Base-by-base conservation (phyloP, 192 early-diverging fungal species). In the Lobosporangium transversale region DNA sequence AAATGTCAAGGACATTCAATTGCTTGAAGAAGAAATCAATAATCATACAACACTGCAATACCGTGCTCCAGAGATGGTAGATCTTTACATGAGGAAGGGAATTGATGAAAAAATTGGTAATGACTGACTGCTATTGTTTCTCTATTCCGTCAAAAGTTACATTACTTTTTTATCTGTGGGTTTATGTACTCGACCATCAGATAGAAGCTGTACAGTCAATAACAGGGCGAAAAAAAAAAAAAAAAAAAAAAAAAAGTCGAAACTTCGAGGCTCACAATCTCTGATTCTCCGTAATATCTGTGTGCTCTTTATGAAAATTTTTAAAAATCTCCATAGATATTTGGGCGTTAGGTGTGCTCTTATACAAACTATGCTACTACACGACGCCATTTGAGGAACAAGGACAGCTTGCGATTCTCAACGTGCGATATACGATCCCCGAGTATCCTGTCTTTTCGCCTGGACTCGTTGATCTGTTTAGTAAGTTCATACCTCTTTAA, bases 311-410 rank as follows among this genome's bases (percentile, higher is more conserved):
- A n/a, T n/a, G n/a, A n/a, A n/a, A n/a, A n/a, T n/a, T n/a, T n/a
- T n/a, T n/a, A n/a, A n/a, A n/a, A n/a, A n/a, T n/a, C n/a, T n/a
- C n/a, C n/a, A 50, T 66, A 29, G 87, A 89, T 53, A 85, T 86
- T 33, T 88, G 86, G 94, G 96, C 97, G 7, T 83, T 98, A 40
- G 97, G 97, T 20, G 93, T 98, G 36, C 81, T 98, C 27, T 73
- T 98, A 21, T 98, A 96, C 84, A 98, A 98, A 78, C 84, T 97
- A 29, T 97, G 96, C 80, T 98, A 92, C 78, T 95, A 94, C 80
- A 90, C 88, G 7, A 98, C 97, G 7, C 97, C 97, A 1, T 98
- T 98, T 71, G 97, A 98, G 73, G 91, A 97, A 27, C 84, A 86
- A 42, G 93, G 94, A 14, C 90, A 90, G 40, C 70, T 95, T 40